Conservation (phyloP, 2,329 filamentous ascomycete species). For the Proliferodiscus dingleyae region DNA sequence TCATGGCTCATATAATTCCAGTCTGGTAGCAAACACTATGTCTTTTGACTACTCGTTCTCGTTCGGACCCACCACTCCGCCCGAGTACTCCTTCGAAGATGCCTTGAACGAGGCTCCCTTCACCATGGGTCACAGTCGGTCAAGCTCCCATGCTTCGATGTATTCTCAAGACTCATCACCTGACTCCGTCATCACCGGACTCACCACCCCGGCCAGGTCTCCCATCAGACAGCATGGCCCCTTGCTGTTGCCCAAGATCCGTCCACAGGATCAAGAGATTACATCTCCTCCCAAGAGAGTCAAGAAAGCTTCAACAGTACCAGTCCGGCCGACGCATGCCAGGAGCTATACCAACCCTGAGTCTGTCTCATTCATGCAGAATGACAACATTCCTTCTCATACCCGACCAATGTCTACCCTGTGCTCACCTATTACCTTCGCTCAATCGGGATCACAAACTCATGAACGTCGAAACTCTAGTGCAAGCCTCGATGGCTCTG, state of each 20-base stretch:
- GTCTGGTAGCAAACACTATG: slow-evolving; percentile 56
- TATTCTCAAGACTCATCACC: slow-evolving; percentile 66
- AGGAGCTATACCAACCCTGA: slow-evolving; percentile 61
- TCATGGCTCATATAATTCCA: slow-evolving; percentile 32
- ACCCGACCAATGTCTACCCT: slow-evolving; percentile 28
- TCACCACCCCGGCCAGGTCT: slow-evolving; percentile 65
- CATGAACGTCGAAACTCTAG: slow-evolving; percentile 59
- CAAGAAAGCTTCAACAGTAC: slow-evolving; percentile 39
- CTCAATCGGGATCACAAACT: slow-evolving; percentile 32
- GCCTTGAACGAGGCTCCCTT: slow-evolving; percentile 52
- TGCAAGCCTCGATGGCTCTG: slow-evolving; percentile 61
- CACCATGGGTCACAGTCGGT: slow-evolving; percentile 36
- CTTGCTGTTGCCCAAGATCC: slow-evolving; percentile 77
- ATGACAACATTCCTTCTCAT: slow-evolving; percentile 25
- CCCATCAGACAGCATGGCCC: slow-evolving; percentile 76
- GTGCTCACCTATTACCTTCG: slow-evolving; percentile 29
- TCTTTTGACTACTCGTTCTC: slow-evolving; percentile 57
- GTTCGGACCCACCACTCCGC: slow-evolving; percentile 47
- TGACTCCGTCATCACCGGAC: slow-evolving; percentile 63
- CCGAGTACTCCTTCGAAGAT: slow-evolving; percentile 51
- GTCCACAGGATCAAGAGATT: slow-evolving; percentile 75
- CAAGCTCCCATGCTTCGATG: slow-evolving; percentile 34
- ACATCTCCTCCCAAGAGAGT: slow-evolving; percentile 57
- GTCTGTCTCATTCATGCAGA: slow-evolving; percentile 37
- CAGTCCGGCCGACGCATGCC: slow-evolving; percentile 44